Evolutionary conservation across 495 filamentous ascomycete species (phyloP).

Genomic region (Penicillium ochrochloron): DNA sequence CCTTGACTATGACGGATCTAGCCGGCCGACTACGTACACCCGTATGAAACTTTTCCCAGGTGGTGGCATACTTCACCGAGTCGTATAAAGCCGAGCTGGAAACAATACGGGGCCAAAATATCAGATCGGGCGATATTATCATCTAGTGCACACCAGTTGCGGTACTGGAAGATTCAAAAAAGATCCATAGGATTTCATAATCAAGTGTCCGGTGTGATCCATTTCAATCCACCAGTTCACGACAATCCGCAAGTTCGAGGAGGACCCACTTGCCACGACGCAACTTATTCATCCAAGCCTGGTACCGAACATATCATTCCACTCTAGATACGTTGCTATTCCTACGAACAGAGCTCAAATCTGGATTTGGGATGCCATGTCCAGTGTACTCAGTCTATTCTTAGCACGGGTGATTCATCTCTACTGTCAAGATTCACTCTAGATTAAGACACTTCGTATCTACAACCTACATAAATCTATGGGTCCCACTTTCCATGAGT

Average conservation of each 20-base stretch:
- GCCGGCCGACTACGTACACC: slow-evolving; percentile 26
- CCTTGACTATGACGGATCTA: slow-evolving; percentile 22
- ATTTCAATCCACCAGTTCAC: not conserved
- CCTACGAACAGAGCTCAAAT: not conserved
- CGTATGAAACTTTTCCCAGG: slow-evolving; percentile 13
- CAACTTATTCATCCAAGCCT: not conserved
- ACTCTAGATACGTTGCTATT: too few relatives aligned
- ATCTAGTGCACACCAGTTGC: not conserved
- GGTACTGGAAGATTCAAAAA: not conserved
- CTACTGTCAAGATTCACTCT: not conserved
- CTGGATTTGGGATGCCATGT: not conserved
- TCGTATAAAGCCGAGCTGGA: not conserved
- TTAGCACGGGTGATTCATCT: too few relatives aligned
- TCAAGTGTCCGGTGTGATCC: not conserved
- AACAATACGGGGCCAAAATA: not conserved
- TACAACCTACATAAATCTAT: not conserved
- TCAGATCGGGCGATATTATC: too few relatives aligned
- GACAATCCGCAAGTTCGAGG: not conserved
- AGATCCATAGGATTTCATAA: not conserved
- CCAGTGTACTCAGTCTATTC: not conserved
- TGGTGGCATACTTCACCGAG: slow-evolving; percentile 4
- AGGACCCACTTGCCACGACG: slow-evolving; percentile 22
- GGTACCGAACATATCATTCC: not conserved
- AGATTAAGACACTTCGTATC: not conserved
- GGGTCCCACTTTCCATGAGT: not conserved